phyloP scores from a whole-genome alignment of 2,329 filamentous ascomycete species.

The Zasmidium angulare region DNA sequence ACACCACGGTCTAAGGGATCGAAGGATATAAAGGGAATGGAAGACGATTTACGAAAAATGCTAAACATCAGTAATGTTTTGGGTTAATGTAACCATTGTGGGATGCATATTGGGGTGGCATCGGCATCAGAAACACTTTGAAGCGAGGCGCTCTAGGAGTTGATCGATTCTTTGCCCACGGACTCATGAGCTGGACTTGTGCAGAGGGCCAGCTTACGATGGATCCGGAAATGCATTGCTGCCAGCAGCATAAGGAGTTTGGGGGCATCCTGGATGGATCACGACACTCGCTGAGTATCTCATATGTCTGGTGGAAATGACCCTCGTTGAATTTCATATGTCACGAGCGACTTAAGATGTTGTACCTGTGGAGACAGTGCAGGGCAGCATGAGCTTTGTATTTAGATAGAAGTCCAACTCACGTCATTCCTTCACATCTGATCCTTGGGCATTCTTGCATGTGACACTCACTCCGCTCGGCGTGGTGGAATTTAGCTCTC shows the following conservation, averaged over 20 bases:
- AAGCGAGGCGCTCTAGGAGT: constrained; percentile 15
- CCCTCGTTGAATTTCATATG: constrained; percentile 8
- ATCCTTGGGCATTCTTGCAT: not conserved
- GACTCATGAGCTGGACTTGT: not conserved
- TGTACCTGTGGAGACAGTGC: too few relatives aligned
- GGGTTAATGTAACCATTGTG: constrained; percentile 16
- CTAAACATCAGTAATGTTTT: constrained; percentile 33
- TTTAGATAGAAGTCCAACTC: constrained; percentile 32
- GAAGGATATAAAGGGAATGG: constrained; percentile 37
- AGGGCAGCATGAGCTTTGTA: not conserved
- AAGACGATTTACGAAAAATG: constrained; percentile 43
- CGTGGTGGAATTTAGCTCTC: not conserved
- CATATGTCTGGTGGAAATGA: not conserved
- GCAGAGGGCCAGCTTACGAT: not conserved
- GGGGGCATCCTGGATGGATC: not conserved
- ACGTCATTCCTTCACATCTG: constrained; percentile 20
- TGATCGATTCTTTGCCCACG: not conserved
- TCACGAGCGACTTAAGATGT: not conserved
- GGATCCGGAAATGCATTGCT: not conserved
- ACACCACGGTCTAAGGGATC: constrained; percentile 1
- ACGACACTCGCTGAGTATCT: constrained; percentile 6
- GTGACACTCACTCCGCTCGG: not conserved
- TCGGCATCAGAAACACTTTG: not conserved
- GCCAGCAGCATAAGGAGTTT: not conserved
- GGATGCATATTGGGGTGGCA: constrained; percentile 7